phyloP scores from a whole-genome alignment of 495 filamentous ascomycete species.

The Pyrenopolyporus hunteri region DNA sequence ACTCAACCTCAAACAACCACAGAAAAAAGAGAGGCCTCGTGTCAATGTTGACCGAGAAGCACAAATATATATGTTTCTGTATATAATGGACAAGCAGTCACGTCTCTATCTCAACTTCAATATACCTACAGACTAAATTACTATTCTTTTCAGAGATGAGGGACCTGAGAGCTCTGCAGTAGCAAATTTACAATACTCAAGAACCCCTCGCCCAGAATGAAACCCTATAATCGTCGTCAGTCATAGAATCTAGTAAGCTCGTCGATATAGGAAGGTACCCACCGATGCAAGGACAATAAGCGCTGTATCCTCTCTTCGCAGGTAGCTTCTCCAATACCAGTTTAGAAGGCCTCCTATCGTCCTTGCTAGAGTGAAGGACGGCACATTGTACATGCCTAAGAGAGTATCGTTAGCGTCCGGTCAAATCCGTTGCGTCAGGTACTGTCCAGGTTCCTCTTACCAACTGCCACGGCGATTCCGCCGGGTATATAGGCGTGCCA shows the following conservation, averaged over 20 bases:
- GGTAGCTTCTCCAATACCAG: constrained; percentile 75
- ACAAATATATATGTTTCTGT: constrained; percentile 8
- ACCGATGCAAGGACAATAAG: constrained; percentile 64
- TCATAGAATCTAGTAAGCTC: neutral
- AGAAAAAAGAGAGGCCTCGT: too few species aligned
- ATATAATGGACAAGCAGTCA: too few species aligned
- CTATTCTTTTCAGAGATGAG: constrained; percentile 63
- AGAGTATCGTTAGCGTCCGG: constrained; percentile 32
- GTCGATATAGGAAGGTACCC: constrained; percentile 27
- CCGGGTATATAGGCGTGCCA: constrained; percentile 76
- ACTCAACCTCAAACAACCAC: too few species aligned
- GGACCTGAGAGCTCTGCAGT: constrained; percentile 79
- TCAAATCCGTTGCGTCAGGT: neutral
- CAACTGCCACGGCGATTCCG: constrained; percentile 93
- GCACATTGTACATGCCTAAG: constrained; percentile 93
- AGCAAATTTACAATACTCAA: constrained; percentile 89
- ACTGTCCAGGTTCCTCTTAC: constrained; percentile 46
- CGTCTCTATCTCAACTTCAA: too few species aligned
- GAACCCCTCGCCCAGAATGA: constrained; percentile 94
- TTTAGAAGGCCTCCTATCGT: constrained; percentile 82
- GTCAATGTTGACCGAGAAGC: too few species aligned
- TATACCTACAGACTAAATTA: neutral
- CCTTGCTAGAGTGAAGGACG: constrained; percentile 90
- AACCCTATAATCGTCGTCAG: constrained; percentile 55
- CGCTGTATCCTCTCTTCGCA: constrained; percentile 60